These are phyloP conservation scores for Alternaria dauci DNA, from an alignment of 2,329 filamentous ascomycete species.

Conservation along the genomic window DNA sequence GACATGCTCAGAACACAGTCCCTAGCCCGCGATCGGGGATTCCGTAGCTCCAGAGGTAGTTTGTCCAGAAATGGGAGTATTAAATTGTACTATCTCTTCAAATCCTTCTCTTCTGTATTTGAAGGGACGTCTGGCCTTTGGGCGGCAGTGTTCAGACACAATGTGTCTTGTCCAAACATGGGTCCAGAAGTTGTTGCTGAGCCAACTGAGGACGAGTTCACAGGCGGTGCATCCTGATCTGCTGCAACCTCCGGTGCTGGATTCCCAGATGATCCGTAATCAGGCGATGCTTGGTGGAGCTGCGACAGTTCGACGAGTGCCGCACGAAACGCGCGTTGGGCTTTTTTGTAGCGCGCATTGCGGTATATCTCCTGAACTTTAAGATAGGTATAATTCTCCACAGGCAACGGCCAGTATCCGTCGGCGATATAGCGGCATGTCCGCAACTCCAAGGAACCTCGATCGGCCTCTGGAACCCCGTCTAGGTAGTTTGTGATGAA, in stretches of 20 bases:
- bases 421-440: constrained; percentile 28
- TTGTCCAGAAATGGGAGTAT: neutral
- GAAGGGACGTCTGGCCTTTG: neutral
- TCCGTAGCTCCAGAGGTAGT: neutral
- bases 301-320: neutral
- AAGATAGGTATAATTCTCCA: constrained; percentile 18
- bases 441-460: constrained; percentile 20
- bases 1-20: neutral
- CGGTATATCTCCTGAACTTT: constrained; percentile 24
- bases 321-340: neutral
- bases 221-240: neutral
- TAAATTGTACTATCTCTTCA: neutral
- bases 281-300: neutral
- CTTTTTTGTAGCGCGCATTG: constrained; percentile 16
- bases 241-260: neutral
- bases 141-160: neutral
- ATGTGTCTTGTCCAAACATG: neutral
- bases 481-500: constrained; percentile 15
- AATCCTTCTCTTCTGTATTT: neutral
- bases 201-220: neutral
- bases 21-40: neutral
- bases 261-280: neutral
- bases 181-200: neutral
- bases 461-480: neutral
- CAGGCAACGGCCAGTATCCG: constrained; percentile 28